These are phyloP conservation scores for Curvularia sp. DNA, from an alignment of 2,329 filamentous ascomycete species.

Conservation along the genomic window DNA sequence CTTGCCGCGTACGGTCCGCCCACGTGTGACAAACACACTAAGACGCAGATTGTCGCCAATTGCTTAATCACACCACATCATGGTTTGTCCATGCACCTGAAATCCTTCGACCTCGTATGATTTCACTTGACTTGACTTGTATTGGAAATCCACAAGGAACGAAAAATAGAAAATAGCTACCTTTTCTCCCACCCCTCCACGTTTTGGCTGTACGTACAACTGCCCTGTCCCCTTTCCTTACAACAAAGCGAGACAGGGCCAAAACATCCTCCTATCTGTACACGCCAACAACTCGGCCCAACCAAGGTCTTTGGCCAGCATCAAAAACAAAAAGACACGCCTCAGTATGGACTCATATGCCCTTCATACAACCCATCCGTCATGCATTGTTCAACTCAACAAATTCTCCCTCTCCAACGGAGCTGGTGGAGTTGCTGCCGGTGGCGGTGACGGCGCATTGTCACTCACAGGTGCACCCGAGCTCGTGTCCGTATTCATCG, in stretches of 20 bases:
- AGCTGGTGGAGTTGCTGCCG: background rate
- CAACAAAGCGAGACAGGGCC: background rate
- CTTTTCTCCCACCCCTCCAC: background rate
- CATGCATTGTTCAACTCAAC: constrained; percentile 1
- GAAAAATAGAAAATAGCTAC: too few relatives aligned
- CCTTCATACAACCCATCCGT: background rate
- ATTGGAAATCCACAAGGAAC: too few relatives aligned
- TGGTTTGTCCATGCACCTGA: too few relatives aligned
- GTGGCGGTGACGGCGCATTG: background rate
- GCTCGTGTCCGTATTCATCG: background rate
- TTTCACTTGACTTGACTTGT: too few relatives aligned
- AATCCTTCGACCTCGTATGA: background rate
- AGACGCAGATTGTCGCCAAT: too few relatives aligned
- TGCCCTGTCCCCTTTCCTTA: background rate
- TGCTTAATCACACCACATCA: too few relatives aligned
- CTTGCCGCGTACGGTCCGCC: too few relatives aligned
- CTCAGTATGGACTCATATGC: background rate
- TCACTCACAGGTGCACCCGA: constrained; percentile 4
- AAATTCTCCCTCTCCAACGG: background rate
- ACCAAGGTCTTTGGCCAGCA: background rate
- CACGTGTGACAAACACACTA: too few relatives aligned
- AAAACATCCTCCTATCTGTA: background rate
- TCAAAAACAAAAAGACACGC: background rate
- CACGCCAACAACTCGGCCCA: background rate
- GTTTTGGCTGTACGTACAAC: background rate